A percentile compares a stretch with the other conserved stretches of the same genome.
Conservation (phyloP, 1,139 yeast genomes). For the Yamadazyma triangularis region DNA sequence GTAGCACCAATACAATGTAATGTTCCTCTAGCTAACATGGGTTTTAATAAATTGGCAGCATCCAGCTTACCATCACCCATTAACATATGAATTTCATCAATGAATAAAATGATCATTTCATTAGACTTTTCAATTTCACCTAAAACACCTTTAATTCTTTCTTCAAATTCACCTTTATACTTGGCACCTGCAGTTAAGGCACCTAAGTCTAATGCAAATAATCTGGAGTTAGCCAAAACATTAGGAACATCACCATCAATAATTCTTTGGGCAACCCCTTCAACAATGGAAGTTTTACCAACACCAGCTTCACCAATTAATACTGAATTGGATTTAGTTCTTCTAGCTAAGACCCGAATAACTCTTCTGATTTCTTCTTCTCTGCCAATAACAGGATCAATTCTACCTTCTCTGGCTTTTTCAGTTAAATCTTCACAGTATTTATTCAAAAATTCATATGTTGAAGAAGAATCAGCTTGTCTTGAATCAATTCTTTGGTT, state of each 20-base stretch:
- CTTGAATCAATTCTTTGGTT: conserved; percentile 89
- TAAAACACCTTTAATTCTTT: conserved; percentile 92
- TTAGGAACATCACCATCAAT: conserved; percentile 94
- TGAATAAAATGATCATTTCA: conserved; percentile 80
- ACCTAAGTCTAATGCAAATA: conserved; percentile 88
- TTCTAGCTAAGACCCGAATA: conserved; percentile 87
- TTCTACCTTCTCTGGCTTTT: conserved; percentile 87
- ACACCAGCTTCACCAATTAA: conserved; percentile 99
- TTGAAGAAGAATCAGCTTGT: conserved; percentile 85
- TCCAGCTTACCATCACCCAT: conserved; percentile 97
- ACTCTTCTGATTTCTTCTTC: conserved; percentile 97
- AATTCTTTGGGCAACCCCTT: conserved; percentile 97
- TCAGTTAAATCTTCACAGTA: conserved; percentile 93
- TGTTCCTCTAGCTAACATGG: conserved; percentile 94
- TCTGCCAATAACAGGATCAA: conserved; percentile 98
- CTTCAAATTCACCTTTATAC: conserved; percentile 98
- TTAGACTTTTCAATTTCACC: conserved; percentile 88
- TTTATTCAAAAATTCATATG: conserved; percentile 78
- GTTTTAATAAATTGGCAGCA: conserved; percentile 95
- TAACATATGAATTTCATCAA: conserved; percentile 97
- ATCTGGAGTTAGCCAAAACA: conserved; percentile 71
- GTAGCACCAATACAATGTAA: conserved; percentile 99
- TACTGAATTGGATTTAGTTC: conserved; percentile 95
- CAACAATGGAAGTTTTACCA: conserved; percentile 96
- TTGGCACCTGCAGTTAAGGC: conserved; percentile 98